Conservation (phyloP, 2,329 filamentous ascomycete species). For the Elsinoe arachidis region DNA sequence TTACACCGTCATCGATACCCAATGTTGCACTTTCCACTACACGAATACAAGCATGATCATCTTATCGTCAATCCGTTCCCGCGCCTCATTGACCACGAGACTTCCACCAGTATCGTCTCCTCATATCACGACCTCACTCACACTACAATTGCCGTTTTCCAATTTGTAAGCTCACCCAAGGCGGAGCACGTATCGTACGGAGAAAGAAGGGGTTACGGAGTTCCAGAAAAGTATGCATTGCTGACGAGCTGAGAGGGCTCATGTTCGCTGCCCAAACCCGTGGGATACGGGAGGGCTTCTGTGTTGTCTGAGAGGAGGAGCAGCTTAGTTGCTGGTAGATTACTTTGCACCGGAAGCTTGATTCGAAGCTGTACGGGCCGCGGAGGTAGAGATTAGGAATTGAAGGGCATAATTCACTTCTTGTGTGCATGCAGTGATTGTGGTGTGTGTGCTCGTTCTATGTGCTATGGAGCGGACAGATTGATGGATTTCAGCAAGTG, state of each 20-base stretch:
- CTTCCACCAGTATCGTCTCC: no score
- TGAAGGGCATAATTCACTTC: no score
- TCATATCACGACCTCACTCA: not conserved
- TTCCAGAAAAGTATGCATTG: constrained; percentile 1
- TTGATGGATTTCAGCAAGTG: not conserved
- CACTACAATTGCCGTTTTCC: not conserved
- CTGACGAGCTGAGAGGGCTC: not conserved
- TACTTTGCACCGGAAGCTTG: no score
- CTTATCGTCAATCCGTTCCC: not conserved
- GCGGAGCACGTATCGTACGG: not conserved
- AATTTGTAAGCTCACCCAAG: not conserved
- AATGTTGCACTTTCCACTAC: not conserved
- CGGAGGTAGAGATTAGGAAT: no score
- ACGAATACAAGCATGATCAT: not conserved
- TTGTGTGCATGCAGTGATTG: no score
- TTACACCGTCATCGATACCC: constrained; percentile 12
- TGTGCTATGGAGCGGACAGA: no score
- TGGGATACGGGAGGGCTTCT: not conserved
- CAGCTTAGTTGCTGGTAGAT: no score
- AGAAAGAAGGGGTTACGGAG: not conserved
- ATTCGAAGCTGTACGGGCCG: no score
- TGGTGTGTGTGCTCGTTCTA: no score
- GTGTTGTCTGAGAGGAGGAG: not conserved
- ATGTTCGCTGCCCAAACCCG: not conserved
- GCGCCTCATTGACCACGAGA: not conserved